These are phyloP conservation scores for Pleurotus tuoliensis DNA, from an alignment of 768 basidiomycete species.

Conservation along the genomic window DNA sequence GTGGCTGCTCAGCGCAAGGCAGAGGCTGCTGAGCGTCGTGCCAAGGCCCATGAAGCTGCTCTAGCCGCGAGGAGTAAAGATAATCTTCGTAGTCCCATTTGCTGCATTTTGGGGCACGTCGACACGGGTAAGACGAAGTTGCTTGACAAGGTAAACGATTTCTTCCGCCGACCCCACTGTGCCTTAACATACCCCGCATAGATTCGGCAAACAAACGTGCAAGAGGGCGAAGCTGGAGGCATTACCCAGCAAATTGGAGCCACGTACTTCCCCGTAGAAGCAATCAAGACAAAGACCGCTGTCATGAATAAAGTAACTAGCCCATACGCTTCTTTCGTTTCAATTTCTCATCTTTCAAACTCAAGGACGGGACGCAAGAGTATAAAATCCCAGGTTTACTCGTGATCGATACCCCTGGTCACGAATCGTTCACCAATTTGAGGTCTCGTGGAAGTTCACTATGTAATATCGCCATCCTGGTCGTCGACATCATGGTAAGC, in stretches of 20 bases:
- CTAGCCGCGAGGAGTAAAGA: constrained; percentile 85
- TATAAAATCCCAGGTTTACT: constrained; percentile 97
- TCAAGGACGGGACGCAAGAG: constrained; percentile 74
- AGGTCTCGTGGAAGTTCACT: constrained; percentile 93
- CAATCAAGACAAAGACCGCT: constrained; percentile 87
- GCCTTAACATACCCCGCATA: constrained; percentile 23
- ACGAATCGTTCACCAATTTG: constrained; percentile 98
- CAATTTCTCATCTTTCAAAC: constrained; percentile 4
- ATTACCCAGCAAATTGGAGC: constrained; percentile 99
- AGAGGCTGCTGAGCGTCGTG: constrained; percentile 76
- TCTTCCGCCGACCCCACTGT: background rate
- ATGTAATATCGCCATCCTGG: constrained; percentile 98
- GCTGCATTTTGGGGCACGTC: constrained; percentile 98
- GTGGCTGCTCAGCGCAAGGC: constrained; percentile 71
- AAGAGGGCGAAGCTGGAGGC: constrained; percentile 99
- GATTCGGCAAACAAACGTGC: constrained; percentile 99
- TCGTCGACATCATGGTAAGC: constrained; percentile 94
- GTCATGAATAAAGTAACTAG: constrained; percentile 80
- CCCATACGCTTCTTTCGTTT: background rate
- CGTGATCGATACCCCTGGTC: constrained; percentile 96
- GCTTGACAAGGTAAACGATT: constrained; percentile 76
- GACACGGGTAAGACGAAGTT: constrained; percentile 99
- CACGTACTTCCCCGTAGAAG: constrained; percentile 96
- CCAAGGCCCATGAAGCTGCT: constrained; percentile 80
- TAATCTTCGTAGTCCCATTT: constrained; percentile 92